Evolutionary conservation across 2,329 filamentous ascomycete species (phyloP).

Genomic region (Aciculosporium take): DNA sequence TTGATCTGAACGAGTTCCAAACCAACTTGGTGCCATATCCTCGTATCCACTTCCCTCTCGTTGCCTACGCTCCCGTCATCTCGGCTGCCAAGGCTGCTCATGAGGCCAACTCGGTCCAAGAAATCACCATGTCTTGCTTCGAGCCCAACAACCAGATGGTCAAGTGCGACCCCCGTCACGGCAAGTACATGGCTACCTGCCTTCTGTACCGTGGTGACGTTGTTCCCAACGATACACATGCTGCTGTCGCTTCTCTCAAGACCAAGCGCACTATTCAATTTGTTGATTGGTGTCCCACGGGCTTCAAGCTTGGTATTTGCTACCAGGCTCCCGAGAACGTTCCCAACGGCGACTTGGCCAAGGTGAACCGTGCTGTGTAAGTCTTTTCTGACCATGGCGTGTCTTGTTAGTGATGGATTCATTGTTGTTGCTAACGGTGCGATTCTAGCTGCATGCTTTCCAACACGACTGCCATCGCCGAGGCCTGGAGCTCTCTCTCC

Average conservation of each 20-base stretch:
- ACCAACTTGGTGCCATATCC: conserved; percentile 98
- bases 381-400: conserved; percentile 22
- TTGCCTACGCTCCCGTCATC: conserved; percentile 88
- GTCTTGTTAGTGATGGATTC: neutral
- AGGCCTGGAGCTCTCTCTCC: conserved; percentile 92
- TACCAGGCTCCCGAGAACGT: conserved; percentile 95
- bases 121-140: conserved; percentile 98
- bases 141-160: conserved; percentile 99
- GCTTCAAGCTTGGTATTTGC: conserved; percentile 99
- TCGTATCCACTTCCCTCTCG: conserved; percentile 97
- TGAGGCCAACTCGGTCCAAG: conserved; percentile 94
- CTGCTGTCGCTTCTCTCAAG: conserved; percentile 89
- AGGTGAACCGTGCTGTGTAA: conserved; percentile 96
- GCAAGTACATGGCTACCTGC: conserved; percentile 99
- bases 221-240: conserved; percentile 89
- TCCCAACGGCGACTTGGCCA: conserved; percentile 91
- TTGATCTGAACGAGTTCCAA: conserved; percentile 99
- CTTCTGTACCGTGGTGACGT: conserved; percentile 97
- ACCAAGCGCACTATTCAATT: conserved; percentile 99
- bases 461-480: conserved; percentile 96
- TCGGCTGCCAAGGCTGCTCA: conserved; percentile 91
- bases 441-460: conserved; percentile 76
- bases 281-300: conserved; percentile 99
- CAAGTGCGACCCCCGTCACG: conserved; percentile 95
- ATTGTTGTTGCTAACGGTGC: conserved; percentile 12